These are phyloP conservation scores for Debaryomyces fabryi DNA, from an alignment of 1,139 yeast genomes.

Conservation along the genomic window DNA sequence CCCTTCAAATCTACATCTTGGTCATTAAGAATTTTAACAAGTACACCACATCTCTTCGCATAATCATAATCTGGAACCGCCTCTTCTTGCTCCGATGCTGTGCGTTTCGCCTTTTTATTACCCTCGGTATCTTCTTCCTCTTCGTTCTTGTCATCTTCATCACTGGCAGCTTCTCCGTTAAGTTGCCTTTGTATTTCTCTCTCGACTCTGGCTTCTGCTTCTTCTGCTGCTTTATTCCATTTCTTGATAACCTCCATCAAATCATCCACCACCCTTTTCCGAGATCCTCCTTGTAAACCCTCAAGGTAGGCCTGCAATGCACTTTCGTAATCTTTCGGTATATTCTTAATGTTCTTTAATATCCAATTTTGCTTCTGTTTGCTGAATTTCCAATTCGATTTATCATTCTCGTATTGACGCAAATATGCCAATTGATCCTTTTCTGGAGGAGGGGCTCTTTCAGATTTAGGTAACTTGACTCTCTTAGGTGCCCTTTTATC, in stretches of 20 bases:
- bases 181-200: constrained; percentile 32
- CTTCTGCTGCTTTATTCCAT: constrained; percentile 60
- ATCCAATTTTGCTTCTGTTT: constrained; percentile 96
- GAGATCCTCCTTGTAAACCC: constrained; percentile 76
- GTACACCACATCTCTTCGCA: constrained; percentile 44
- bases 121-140: constrained; percentile 20
- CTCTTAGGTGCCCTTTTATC: constrained; percentile 70
- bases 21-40: constrained; percentile 20
- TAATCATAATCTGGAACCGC: constrained; percentile 34
- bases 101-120: constrained; percentile 11
- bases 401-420: constrained; percentile 63
- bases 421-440: constrained; percentile 81
- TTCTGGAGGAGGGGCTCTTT: constrained; percentile 75
- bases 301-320: constrained; percentile 61
- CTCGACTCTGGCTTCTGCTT: constrained; percentile 42
- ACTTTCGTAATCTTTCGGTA: constrained; percentile 58
- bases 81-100: constrained; percentile 13
- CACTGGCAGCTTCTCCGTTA: constrained; percentile 19
- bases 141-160: constrained; percentile 14
- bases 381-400: constrained; percentile 82
- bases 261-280: constrained; percentile 58
- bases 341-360: constrained; percentile 61
- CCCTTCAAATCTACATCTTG: constrained; percentile 41
- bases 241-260: constrained; percentile 48
- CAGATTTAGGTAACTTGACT: constrained; percentile 71